A percentile compares a stretch with the other conserved stretches of the same genome.
Conservation (phyloP, 352 stramenopile genomes). For the Pythium oligandrum region DNA sequence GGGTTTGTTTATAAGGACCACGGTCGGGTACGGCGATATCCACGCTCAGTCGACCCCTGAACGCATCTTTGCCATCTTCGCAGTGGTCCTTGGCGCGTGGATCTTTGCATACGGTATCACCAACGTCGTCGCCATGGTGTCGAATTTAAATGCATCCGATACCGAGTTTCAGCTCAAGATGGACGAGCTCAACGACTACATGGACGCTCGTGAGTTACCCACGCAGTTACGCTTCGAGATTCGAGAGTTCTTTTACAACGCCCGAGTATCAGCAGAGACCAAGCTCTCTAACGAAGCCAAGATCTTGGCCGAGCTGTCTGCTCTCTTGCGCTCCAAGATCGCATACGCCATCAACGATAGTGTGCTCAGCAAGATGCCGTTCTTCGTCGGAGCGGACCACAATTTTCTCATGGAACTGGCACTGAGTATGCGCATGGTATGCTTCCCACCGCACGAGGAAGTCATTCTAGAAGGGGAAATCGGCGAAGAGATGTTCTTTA, state of each 20-base stretch:
- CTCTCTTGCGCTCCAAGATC: constrained; percentile 71
- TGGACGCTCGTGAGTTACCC: constrained; percentile 66
- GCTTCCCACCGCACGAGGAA: constrained; percentile 70
- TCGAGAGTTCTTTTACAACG: constrained; percentile 81
- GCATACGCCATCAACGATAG: constrained; percentile 80
- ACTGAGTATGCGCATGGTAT: constrained; percentile 81
- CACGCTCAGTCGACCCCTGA: constrained; percentile 49
- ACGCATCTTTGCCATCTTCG: constrained; percentile 65
- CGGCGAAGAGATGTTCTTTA: constrained; percentile 85
- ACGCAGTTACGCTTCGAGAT: constrained; percentile 75
- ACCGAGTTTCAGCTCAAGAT: constrained; percentile 66
- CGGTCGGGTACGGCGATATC: constrained; percentile 70
- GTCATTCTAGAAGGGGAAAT: constrained; percentile 80
- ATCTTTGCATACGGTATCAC: constrained; percentile 84
- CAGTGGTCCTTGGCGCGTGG: constrained; percentile 70
- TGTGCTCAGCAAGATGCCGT: constrained; percentile 77
- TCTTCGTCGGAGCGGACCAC: constrained; percentile 70
- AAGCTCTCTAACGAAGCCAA: constrained; percentile 69
- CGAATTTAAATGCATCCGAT: constrained; percentile 62
- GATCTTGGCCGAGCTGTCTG: constrained; percentile 65
- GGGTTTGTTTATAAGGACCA: constrained; percentile 34
- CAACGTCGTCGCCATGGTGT: constrained; percentile 62
- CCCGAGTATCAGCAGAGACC: constrained; percentile 61
- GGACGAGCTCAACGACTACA: constrained; percentile 82
- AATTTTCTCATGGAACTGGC: constrained; percentile 83